Base-by-base conservation (phyloP, 345 rosid species). In the Angophora floribunda region DNA sequence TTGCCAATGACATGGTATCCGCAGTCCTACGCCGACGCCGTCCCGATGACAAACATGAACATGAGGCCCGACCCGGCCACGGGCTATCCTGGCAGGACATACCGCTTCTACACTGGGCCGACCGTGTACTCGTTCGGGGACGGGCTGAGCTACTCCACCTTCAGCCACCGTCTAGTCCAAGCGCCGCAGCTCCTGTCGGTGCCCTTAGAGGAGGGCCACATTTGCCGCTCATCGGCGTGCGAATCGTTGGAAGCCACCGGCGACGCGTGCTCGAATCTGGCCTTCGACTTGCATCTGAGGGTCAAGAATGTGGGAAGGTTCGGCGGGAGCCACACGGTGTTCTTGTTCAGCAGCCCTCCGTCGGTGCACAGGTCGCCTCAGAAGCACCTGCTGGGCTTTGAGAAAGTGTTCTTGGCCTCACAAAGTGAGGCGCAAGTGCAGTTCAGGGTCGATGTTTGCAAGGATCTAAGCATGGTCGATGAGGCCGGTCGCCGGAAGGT, bases 1-100 rank as follows among this genome's bases (percentile, higher is more conserved):
- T 88, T 97, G 21, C 99, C 99, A 2, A 95, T 97, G 98, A 98
- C 99, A n/a, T 97, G 99, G 99, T 97, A 98, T 89, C 99, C 98
- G 10, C 96, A 97, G 85, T 91, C 97, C 22, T 98, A 90, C 32
- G 94, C 92, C 1, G 95, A 95, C 22, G 93, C 93, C 63, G 97
- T 98, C 12, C 95, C 97, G 36, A 98, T 98, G 99, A 95, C 98
- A 11, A 95, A 94, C 80, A 98, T 98, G 99, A 98, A 98, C 91
- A 96, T 97, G 99, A 95, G 99, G 90, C 94, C 99, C 4, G 93
- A 95, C 88, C 91, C 93, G 16, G 85, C 95, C 13, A 95, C 55
- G 11, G 99, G 98, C 41, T 98, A 97, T 89, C 99, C 99, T 1
- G 99, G 99, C 32, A 91, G 99, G 91, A 97, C 91, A 7, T 98